Conservation (phyloP, 1,284 basidiomycete genomes). For the Leccinum pallidistipes region DNA sequence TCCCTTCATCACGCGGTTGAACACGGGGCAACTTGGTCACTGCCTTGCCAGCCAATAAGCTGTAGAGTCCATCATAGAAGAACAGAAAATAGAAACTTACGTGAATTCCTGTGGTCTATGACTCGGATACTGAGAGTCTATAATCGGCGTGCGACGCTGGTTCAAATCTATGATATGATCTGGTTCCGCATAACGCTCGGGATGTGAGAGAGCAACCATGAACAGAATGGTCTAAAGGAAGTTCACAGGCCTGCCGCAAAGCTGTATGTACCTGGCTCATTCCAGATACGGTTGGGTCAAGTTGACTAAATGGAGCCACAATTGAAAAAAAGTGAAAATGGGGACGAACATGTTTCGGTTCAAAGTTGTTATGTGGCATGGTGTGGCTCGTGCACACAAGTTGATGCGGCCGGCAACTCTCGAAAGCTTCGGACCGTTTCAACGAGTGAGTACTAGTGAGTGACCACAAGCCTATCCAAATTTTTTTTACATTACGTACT, state of each 20-base stretch:
- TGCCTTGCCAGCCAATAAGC: not conserved
- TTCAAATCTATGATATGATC: no score
- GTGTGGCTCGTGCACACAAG: no score
- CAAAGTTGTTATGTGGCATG: no score
- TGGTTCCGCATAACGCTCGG: not conserved
- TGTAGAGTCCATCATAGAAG: no score
- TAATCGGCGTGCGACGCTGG: no score
- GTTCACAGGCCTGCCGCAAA: not conserved
- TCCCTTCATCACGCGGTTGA: not conserved
- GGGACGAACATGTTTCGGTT: not conserved
- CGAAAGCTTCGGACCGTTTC: no score
- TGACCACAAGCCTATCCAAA: not conserved
- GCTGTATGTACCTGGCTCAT: not conserved
- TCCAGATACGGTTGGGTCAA: not conserved
- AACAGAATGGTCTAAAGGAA: not conserved
- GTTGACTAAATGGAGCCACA: not conserved
- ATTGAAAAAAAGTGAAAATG: not conserved
- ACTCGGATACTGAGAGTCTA: not conserved
- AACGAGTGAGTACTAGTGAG: no score
- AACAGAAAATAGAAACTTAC: not conserved
- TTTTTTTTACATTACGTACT: not conserved
- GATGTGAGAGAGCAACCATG: not conserved
- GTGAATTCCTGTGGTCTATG: not conserved
- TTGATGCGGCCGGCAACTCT: no score
- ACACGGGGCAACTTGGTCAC: not conserved